Evolutionary conservation across 225 moss, liverwort and hornwort species (phyloP).

Genomic region (Neckera pumila): DNA sequence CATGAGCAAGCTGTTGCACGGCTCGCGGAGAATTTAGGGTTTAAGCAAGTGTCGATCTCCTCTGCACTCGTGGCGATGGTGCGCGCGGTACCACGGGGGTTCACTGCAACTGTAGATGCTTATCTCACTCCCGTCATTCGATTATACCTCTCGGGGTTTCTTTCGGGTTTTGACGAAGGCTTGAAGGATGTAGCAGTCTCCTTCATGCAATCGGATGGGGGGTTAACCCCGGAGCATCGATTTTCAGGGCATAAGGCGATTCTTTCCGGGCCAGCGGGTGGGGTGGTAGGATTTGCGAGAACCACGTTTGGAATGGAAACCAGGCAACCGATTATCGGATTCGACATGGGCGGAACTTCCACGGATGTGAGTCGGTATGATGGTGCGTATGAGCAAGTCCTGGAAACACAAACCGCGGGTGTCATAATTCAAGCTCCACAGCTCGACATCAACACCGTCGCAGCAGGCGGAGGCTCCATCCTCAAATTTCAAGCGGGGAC

Average conservation of each 20-base stretch:
- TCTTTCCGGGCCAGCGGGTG: slow-evolving; percentile 92
- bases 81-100: slow-evolving; percentile 89
- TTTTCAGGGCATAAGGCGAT: slow-evolving; percentile 98
- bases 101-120: slow-evolving; percentile 93
- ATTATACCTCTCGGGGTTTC: slow-evolving; percentile 77
- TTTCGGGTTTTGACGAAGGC: slow-evolving; percentile 90
- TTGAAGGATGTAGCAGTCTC: slow-evolving; percentile 79
- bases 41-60: slow-evolving; percentile 91
- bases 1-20: slow-evolving; percentile 84
- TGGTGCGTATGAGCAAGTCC: slow-evolving; percentile 86
- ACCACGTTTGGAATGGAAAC: slow-evolving; percentile 90
- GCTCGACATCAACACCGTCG: slow-evolving; percentile 96
- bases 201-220: slow-evolving; percentile 99
- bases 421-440: slow-evolving; percentile 99
- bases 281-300: slow-evolving; percentile 84
- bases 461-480: slow-evolving; percentile 92
- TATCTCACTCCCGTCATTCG: slow-evolving; percentile 92
- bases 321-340: slow-evolving; percentile 82
- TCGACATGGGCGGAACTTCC: slow-evolving; percentile 99
- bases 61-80: slow-evolving; percentile 94
- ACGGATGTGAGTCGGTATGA: slow-evolving; percentile 95
- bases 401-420: slow-evolving; percentile 96
- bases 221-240: slow-evolving; percentile 86
- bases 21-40: slow-evolving; percentile 63
- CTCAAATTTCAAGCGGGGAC: slow-evolving; percentile 86